Evolutionary conservation across 768 basidiomycete species (phyloP).

Genomic region (Tulasnella sp.): DNA sequence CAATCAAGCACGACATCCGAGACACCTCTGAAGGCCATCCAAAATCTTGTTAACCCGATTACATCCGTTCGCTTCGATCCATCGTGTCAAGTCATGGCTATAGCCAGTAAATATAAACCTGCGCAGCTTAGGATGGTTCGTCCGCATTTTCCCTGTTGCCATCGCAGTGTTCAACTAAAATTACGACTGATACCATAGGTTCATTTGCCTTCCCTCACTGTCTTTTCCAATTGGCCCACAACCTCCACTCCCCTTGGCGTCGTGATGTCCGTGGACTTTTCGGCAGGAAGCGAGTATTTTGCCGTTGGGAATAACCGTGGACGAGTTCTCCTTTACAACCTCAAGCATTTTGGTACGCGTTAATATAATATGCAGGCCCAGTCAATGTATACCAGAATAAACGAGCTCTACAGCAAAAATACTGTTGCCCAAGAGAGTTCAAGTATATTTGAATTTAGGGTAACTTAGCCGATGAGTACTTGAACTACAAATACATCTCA

Average conservation of each 20-base stretch:
- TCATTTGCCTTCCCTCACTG: slow-evolving; percentile 84
- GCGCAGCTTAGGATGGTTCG: slow-evolving; percentile 86
- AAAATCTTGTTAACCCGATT: slow-evolving; percentile 86
- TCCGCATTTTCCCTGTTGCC: slow-evolving; percentile 22
- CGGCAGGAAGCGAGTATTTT: slow-evolving; percentile 81
- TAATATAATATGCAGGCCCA: not conserved
- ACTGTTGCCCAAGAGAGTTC: no score
- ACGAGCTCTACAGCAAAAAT: not conserved
- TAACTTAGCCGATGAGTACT: not conserved
- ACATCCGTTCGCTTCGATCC: slow-evolving; percentile 83
- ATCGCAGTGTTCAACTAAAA: not conserved
- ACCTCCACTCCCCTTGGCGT: slow-evolving; percentile 87
- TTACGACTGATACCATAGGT: slow-evolving; percentile 55
- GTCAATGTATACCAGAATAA: not conserved
- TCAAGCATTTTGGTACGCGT: slow-evolving; percentile 64
- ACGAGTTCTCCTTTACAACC: slow-evolving; percentile 80
- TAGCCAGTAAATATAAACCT: slow-evolving; percentile 87
- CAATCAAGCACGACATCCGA: slow-evolving; percentile 51
- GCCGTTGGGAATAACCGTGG: slow-evolving; percentile 89
- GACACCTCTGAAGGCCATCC: slow-evolving; percentile 78
- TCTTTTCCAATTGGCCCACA: slow-evolving; percentile 97
- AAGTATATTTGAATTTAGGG: no score
- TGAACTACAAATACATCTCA: not conserved
- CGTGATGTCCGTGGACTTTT: slow-evolving; percentile 85
- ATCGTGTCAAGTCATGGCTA: slow-evolving; percentile 83